Percentiles rank a stretch among this genome's conserved stretches.
Evolutionary conservation across 805 yeast genomes (phyloP).

Genomic region (Ogataea zsoltii): DNA sequence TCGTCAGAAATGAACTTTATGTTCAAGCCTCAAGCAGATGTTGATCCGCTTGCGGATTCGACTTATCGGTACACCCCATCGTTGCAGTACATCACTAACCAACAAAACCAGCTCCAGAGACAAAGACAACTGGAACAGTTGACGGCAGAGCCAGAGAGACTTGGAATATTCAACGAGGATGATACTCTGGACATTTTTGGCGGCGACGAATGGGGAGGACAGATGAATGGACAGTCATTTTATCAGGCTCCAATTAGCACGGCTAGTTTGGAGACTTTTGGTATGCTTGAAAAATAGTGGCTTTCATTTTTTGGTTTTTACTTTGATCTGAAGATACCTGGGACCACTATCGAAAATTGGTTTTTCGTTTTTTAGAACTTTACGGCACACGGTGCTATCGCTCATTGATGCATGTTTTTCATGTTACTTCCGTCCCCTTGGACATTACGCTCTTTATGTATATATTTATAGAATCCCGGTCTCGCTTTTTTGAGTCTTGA

Average conservation of each 20-base stretch:
- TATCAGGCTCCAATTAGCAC: conserved; percentile 1
- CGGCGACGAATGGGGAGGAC: conserved; percentile 6
- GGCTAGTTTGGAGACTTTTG: conserved; percentile 3
- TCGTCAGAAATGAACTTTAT: background rate
- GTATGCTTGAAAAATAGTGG: background rate
- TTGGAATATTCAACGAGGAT: conserved; percentile 1
- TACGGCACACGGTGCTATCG: no score
- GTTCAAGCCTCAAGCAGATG: background rate
- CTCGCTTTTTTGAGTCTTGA: no score
- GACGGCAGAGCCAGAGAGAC: conserved; percentile 1
- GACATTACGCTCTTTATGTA: no score
- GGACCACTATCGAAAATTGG: no score
- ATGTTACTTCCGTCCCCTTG: no score
- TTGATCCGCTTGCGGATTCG: conserved; percentile 4
- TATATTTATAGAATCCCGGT: no score
- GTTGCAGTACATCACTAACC: conserved; percentile 17
- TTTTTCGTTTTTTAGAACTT: no score
- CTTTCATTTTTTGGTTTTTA: no score
- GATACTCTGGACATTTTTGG: background rate
- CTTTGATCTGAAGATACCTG: no score
- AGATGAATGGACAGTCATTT: conserved; percentile 2
- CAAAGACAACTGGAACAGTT: conserved; percentile 13
- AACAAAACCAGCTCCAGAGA: conserved; percentile 16
- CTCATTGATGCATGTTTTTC: no score
- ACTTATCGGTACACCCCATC: conserved; percentile 20